Conservation (phyloP, 306 rosid genomes). For the Medicago ruthenica region DNA sequence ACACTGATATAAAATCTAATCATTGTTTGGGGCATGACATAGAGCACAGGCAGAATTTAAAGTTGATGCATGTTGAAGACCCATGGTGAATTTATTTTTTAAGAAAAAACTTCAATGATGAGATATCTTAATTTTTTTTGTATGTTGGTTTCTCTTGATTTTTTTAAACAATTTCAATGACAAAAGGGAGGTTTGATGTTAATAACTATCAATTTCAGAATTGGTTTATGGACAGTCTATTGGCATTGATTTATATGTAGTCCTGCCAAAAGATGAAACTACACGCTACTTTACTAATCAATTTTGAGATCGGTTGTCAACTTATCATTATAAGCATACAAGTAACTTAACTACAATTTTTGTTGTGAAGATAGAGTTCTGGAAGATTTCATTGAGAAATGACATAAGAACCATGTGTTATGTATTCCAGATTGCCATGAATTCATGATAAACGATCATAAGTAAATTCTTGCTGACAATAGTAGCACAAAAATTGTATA, state of each 20-base stretch:
- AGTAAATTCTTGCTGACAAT: slow-evolving; percentile 30
- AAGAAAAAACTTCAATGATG: neutral
- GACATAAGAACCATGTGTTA: slow-evolving; percentile 7
- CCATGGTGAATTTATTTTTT: neutral
- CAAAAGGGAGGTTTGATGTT: neutral
- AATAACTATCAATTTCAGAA: neutral
- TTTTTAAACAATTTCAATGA: neutral
- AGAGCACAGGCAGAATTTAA: neutral
- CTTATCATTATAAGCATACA: neutral
- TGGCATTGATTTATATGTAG: neutral
- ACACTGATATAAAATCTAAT: slow-evolving; percentile 8
- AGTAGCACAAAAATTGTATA: slow-evolving; percentile 15
- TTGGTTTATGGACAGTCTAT: neutral
- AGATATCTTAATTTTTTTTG: neutral
- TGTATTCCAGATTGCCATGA: slow-evolving; percentile 25
- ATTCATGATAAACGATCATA: slow-evolving; percentile 7
- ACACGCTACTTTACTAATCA: neutral
- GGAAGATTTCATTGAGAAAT: slow-evolving; percentile 30
- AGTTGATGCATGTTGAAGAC: neutral
- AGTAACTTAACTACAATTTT: neutral
- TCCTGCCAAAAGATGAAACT: slow-evolving; percentile 12
- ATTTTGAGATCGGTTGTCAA: neutral
- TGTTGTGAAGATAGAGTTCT: slow-evolving; percentile 30
- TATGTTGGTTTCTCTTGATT: slow-evolving; percentile 12
- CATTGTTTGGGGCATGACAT: slow-evolving; percentile 2